A percentile compares a stretch with the other conserved stretches of the same genome.
Conservation (phyloP, 2,329 filamentous ascomycete genomes). For the Westerdykella aurantiaca region DNA sequence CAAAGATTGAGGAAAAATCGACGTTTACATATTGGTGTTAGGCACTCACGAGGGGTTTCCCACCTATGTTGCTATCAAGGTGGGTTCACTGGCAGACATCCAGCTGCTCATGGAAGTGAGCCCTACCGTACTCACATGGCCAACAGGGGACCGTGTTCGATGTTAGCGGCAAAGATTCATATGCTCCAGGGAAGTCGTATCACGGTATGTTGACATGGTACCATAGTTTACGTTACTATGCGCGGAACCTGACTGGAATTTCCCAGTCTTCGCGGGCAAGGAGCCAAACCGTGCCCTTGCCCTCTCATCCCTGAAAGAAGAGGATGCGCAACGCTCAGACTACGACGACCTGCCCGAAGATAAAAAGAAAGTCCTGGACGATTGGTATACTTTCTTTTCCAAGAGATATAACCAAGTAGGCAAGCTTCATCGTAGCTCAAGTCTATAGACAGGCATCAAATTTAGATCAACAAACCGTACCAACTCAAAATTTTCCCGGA, state of each 20-base stretch:
- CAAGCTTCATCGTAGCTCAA: slow-evolving; percentile 17
- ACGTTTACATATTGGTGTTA: slow-evolving; percentile 29
- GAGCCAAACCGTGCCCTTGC: slow-evolving; percentile 91
- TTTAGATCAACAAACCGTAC: too few species aligned
- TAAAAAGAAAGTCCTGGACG: slow-evolving; percentile 75
- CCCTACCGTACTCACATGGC: not conserved
- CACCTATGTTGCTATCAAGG: slow-evolving; percentile 57
- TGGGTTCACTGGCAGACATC: slow-evolving; percentile 11
- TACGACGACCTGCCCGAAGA: slow-evolving; percentile 81
- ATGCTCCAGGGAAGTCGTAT: slow-evolving; percentile 77
- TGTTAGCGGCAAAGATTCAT: slow-evolving; percentile 82
- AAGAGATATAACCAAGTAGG: slow-evolving; percentile 94
- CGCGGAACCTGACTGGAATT: not conserved
- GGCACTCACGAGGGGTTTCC: slow-evolving; percentile 58
- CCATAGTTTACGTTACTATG: not conserved
- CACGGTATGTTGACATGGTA: slow-evolving; percentile 56
- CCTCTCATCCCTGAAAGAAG: slow-evolving; percentile 75
- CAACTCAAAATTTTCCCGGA: too few species aligned
- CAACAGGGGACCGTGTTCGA: slow-evolving; percentile 84
- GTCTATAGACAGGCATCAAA: slow-evolving; percentile 3
- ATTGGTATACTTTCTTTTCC: slow-evolving; percentile 95
- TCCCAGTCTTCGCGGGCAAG: slow-evolving; percentile 84
- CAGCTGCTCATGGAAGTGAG: not conserved
- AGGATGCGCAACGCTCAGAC: slow-evolving; percentile 69
- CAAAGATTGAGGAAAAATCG: not conserved